Evolutionary conservation across 805 yeast genomes (phyloP), one percentile per base, ranked within the genome.

Genomic region (Ogataea parapolymorpha): DNA sequence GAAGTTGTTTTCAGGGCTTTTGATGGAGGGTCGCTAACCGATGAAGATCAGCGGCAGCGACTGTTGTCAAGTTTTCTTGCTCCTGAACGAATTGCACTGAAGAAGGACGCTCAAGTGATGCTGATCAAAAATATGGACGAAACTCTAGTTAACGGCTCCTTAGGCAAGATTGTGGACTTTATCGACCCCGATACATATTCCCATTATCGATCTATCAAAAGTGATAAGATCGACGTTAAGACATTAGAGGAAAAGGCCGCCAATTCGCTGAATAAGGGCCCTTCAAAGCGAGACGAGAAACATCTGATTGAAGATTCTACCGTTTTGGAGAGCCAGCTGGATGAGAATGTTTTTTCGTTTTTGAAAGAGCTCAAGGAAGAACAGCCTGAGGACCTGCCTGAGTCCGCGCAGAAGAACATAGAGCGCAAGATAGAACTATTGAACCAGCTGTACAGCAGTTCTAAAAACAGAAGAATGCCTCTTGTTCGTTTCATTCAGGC

Each of bases 101-200:
- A 84, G 54, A 72, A 72, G 41, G 83, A 83, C 32, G 87, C 91
- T 0, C 93, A 85, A 61, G 95, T 85, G 1, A 85, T 85, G 91
- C 77, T 85, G 71, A 71, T 85, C 34, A 85, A 85, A 56, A 85
- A 85, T 55, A 71, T 80, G 42, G 91, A 83, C 55, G 82, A 76
- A 22, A 71, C 79, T 0, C 66, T 85, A 35, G 93, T 85, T 9
- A 85, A 85, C 62, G 95, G 95, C 0, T 79, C 89, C 0, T 63
- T 85, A 24, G 95, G 95, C 0, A 80, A 70, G 50, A 83, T 85
- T 1, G 46, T 63, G 8, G 68, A 59, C 16, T 63, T 63, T 34
- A 61, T 75, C 24, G 79, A 75, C 53, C 68, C 72, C 14, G 71
- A 69, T 26, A 75, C 82, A 0, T 76, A 71, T 46, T 43, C 63